Evolutionary conservation across 305 asterid genomes (phyloP).

Genomic region (Fraxinus sp.): DNA sequence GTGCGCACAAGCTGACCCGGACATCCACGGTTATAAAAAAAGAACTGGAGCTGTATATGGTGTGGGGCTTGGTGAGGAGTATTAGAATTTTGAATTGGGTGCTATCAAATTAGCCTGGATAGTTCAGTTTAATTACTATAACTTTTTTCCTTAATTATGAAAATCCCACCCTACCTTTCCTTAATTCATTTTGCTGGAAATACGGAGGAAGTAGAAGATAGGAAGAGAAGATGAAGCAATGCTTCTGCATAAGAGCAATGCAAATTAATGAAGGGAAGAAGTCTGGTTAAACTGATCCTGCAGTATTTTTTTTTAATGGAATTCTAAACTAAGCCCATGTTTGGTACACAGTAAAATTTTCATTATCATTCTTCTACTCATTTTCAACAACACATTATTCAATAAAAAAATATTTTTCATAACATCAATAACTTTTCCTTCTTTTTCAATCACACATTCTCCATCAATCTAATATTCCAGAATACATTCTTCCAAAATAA

Average conservation of each 20-base stretch:
- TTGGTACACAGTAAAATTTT: too few species aligned
- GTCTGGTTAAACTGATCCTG: conserved; percentile 5
- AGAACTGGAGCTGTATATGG: neutral
- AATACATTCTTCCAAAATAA: too few species aligned
- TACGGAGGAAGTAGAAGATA: conserved; percentile 12
- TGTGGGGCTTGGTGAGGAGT: neutral
- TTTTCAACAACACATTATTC: too few species aligned
- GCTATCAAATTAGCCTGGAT: neutral
- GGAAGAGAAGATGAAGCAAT: conserved; percentile 14
- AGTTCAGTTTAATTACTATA: neutral
- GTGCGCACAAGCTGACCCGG: too few species aligned
- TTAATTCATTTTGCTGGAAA: neutral
- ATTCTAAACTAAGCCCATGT: neutral
- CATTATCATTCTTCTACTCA: too few species aligned
- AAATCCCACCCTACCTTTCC: neutral
- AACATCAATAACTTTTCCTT: too few species aligned
- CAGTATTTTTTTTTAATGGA: neutral
- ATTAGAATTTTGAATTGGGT: neutral
- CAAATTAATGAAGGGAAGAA: conserved; percentile 9
- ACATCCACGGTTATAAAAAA: too few species aligned
- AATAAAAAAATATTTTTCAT: too few species aligned
- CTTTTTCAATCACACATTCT: too few species aligned
- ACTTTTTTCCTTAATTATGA: neutral
- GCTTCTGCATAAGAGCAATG: neutral
- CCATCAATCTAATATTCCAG: too few species aligned